Evolutionary conservation across 2,329 filamentous ascomycete species (phyloP).

Genomic region (Diaporthe velutina): DNA sequence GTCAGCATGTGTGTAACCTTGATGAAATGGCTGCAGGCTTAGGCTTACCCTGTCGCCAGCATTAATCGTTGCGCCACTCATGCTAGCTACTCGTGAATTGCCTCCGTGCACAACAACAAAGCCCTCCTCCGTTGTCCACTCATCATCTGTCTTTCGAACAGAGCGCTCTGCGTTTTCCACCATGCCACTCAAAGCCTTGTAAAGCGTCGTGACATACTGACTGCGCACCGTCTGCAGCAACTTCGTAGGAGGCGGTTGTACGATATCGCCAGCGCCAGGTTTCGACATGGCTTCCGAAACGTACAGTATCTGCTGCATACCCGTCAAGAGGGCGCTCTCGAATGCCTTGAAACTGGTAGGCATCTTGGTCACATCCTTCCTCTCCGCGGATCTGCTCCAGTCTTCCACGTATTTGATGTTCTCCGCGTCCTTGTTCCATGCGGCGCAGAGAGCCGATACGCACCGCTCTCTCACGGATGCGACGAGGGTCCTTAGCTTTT

Average conservation of each 20-base stretch:
- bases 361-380: slow-evolving; percentile 91
- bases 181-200: slow-evolving; percentile 94
- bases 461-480: slow-evolving; percentile 85
- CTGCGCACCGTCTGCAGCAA: slow-evolving; percentile 90
- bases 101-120: slow-evolving; percentile 50
- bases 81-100: slow-evolving; percentile 49
- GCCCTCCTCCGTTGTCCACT: slow-evolving; percentile 67
- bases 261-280: slow-evolving; percentile 79
- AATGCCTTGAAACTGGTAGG: slow-evolving; percentile 88
- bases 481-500: slow-evolving; percentile 82
- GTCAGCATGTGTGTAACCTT: neutral
- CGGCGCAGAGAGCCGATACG: slow-evolving; percentile 85
- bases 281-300: slow-evolving; percentile 87
- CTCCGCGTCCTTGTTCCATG: slow-evolving; percentile 94
- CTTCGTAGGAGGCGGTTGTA: slow-evolving; percentile 87
- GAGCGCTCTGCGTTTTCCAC: slow-evolving; percentile 94
- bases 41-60: slow-evolving; percentile 67
- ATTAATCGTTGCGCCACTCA: slow-evolving; percentile 62
- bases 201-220: slow-evolving; percentile 93
- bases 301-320: slow-evolving; percentile 96
- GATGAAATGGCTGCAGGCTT: neutral
- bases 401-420: slow-evolving; percentile 93
- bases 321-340: slow-evolving; percentile 83
- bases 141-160: slow-evolving; percentile 73
- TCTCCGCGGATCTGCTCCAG: slow-evolving; percentile 87